Percentiles rank a stretch among this genome's conserved stretches.
Evolutionary conservation across 2,329 filamentous ascomycete species (phyloP).

Genomic region (Cordyceps cicadae): DNA sequence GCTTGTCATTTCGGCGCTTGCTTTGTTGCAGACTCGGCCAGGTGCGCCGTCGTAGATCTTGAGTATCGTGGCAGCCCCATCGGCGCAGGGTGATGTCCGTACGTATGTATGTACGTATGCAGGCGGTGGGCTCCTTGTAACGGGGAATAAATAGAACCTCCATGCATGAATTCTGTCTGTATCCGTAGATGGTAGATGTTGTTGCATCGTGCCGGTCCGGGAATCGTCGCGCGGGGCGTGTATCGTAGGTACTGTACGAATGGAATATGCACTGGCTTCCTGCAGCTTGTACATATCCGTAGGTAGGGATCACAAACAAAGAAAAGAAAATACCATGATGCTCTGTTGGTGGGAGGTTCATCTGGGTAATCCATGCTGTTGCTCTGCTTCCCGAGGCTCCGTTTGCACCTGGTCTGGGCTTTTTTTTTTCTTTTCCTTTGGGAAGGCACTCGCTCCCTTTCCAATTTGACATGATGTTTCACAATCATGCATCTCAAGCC

Average conservation of each 20-base stretch:
- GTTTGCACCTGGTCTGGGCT: neutral
- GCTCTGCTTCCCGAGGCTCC: neutral
- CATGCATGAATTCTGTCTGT: constrained; percentile 2
- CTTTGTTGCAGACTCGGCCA: constrained; percentile 4
- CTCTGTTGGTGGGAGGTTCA: neutral
- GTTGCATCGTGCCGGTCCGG: neutral
- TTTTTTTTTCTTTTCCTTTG: neutral
- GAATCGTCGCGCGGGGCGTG: neutral
- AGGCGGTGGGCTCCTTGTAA: neutral
- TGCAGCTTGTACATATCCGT: no score
- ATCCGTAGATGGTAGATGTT: neutral
- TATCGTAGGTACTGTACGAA: no score
- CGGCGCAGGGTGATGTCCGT: neutral
- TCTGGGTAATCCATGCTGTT: neutral
- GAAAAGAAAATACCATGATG: neutral
- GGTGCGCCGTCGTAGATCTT: constrained; percentile 10
- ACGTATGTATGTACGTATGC: neutral
- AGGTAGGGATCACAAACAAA: no score
- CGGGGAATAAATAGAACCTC: neutral
- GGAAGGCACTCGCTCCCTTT: neutral
- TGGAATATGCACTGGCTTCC: no score
- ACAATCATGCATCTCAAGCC: neutral
- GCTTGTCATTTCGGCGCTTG: constrained; percentile 2
- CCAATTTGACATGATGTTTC: constrained; percentile 1
- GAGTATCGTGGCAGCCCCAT: constrained; percentile 9